phyloP scores from a whole-genome alignment of 805 yeast species.

The Cyberlindnera mycetangii region DNA sequence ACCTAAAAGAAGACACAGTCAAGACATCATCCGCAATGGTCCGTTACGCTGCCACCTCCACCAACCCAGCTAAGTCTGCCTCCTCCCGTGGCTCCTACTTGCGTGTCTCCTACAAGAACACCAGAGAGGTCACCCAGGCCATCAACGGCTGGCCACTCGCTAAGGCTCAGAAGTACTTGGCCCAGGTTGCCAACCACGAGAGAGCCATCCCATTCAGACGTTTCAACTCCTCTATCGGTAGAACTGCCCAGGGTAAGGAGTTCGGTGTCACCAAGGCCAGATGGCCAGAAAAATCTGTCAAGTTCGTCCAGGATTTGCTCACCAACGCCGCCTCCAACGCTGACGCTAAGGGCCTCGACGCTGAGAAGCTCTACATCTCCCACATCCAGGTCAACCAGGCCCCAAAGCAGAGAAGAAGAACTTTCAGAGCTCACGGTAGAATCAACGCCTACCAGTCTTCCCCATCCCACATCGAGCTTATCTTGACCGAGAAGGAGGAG shows the following conservation, averaged over 20 bases:
- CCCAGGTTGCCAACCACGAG: constrained; percentile 94
- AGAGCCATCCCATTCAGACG: constrained; percentile 99
- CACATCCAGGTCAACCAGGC: constrained; percentile 99
- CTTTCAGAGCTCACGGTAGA: constrained; percentile 99
- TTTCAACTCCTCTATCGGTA: constrained; percentile 93
- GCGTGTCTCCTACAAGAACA: constrained; percentile 99
- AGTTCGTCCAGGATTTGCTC: constrained; percentile 90
- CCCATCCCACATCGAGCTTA: constrained; percentile 98
- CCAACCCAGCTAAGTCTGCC: constrained; percentile 99
- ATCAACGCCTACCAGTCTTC: constrained; percentile 98
- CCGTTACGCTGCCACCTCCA: constrained; percentile 99
- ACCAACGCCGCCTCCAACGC: constrained; percentile 99
- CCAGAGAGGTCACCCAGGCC: constrained; percentile 99
- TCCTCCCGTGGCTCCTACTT: constrained; percentile 99
- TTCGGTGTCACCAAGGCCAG: constrained; percentile 99
- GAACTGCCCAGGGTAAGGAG: constrained; percentile 99
- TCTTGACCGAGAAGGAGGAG: constrained; percentile 94
- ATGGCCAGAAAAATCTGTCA: constrained; percentile 99
- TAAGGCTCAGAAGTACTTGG: constrained; percentile 93
- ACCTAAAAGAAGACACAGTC: background rate
- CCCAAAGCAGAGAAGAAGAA: constrained; percentile 99
- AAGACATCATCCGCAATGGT: constrained; percentile 56
- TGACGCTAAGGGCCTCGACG: constrained; percentile 98
- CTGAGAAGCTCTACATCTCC: constrained; percentile 87
- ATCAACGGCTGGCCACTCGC: constrained; percentile 96